Base-by-base conservation (phyloP, 2,329 filamentous ascomycete genomes). In the Claviceps sorghi region DNA sequence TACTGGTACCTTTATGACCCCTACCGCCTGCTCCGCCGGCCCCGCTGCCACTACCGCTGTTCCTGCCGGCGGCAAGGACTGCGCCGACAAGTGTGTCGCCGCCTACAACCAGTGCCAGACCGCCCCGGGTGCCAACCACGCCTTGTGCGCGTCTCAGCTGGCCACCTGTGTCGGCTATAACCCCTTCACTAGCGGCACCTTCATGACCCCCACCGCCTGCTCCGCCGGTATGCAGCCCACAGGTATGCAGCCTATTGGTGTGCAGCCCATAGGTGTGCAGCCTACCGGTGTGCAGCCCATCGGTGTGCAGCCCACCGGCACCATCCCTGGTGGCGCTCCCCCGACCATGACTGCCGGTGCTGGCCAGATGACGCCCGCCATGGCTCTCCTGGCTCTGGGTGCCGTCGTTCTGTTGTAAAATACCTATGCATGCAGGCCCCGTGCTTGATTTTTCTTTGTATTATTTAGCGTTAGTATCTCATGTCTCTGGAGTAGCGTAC, bases 351-450 rank as follows among this genome's bases (percentile, higher is more conserved):
- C n/a, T 41, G 55, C 55, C 21, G 62, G 52, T 30, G 59, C 60
- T 21, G 58, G 57, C 4, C 53, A 52, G 47, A 41, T 61, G 22
- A 49, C 51, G 42, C 60, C 62, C 32, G 57, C 53, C 32, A 53
- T 60, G 47, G 51, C 61, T 32, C 40, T 62, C 8, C 49, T 62
- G 21, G 56, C 61, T 29, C 54, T 62, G n/a, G 61, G 60, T 48
- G 57, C 57, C 22, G 22, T 61, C 43, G 59, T 58, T 41, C 53
- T 64, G 61, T 0, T 69, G 66, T 40, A 70, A 61, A 15, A 72
- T n/a, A n/a, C 69, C 2, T 63, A 66, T 54, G 70, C 72, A 5
- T 4, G 19, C 5, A 5, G 26, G 3, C 26, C 26, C 26, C 26
- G 5, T 26, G 26, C 26, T 26, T 26, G 26, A 5, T 26, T 26